A percentile compares a stretch with the other conserved stretches of the same genome.
These are phyloP conservation scores for Populus ilicifolia DNA, from an alignment of 345 rosid genomes.

Conservation along the genomic window DNA sequence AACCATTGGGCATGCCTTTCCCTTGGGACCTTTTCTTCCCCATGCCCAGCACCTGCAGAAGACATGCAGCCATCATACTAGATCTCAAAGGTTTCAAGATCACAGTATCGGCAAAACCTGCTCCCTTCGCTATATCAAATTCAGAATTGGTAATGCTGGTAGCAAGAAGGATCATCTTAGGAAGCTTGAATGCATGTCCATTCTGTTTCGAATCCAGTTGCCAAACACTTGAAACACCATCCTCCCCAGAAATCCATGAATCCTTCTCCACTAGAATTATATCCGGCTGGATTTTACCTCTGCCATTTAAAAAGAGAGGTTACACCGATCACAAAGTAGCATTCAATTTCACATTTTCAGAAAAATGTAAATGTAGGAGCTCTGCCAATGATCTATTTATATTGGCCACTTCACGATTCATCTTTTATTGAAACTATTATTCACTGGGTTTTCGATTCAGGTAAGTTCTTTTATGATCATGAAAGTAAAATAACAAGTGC, in stretches of 20 bases:
- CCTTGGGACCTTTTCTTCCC: conserved; percentile 61
- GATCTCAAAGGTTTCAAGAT: conserved; percentile 94
- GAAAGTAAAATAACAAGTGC: background rate
- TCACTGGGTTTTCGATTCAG: background rate
- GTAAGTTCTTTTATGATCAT: background rate
- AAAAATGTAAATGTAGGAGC: conserved; percentile 1
- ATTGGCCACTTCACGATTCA: background rate
- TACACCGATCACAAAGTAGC: background rate
- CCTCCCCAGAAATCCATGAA: conserved; percentile 64
- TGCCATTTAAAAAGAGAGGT: conserved; percentile 19
- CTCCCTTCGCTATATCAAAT: conserved; percentile 64
- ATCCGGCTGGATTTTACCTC: conserved; percentile 50
- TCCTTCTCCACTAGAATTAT: conserved; percentile 88
- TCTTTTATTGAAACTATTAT: background rate
- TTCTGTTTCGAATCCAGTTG: conserved; percentile 45
- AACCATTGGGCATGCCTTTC: conserved; percentile 37
- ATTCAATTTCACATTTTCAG: background rate
- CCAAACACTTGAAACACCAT: conserved; percentile 30
- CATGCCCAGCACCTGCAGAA: conserved; percentile 69
- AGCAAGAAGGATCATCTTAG: conserved; percentile 71
- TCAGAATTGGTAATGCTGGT: conserved; percentile 64
- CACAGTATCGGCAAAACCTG: conserved; percentile 84
- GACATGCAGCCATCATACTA: conserved; percentile 94
- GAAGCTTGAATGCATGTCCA: conserved; percentile 43
- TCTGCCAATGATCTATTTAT: background rate